Percentiles rank a stretch among this genome's conserved stretches.
phyloP scores from a whole-genome alignment of 495 filamentous ascomycete species.

The Penicillium dipodomyicola region DNA sequence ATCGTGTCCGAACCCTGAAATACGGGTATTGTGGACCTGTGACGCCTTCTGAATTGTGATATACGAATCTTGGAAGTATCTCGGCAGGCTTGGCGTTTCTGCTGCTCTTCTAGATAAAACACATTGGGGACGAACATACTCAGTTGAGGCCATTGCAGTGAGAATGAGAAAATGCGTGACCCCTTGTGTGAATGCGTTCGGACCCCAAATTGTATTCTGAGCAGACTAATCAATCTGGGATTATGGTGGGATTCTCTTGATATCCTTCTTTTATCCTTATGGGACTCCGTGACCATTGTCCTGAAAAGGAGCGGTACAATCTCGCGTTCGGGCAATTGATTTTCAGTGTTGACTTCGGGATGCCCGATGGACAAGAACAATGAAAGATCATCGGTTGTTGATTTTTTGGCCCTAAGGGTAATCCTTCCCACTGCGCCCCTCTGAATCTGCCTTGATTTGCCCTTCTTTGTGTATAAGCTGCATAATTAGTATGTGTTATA shows the following conservation, averaged over 20 bases:
- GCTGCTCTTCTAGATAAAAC: too few relatives aligned
- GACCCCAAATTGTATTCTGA: conserved; percentile 6
- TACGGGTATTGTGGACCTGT: not conserved
- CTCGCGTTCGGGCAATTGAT: conserved; percentile 3
- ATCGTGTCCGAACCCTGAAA: not conserved
- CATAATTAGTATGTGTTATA: not conserved
- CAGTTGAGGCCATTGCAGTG: not conserved
- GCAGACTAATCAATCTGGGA: conserved; percentile 4
- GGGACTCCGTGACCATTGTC: not conserved
- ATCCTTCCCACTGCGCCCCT: not conserved
- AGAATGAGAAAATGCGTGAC: not conserved
- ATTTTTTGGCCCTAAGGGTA: not conserved
- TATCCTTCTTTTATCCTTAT: not conserved
- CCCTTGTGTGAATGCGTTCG: conserved; percentile 1
- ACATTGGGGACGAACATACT: not conserved
- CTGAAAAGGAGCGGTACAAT: not conserved
- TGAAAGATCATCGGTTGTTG: not conserved
- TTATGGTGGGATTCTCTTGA: not conserved
- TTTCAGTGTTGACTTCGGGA: not conserved
- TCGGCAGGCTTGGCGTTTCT: not conserved
- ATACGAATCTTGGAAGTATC: not conserved
- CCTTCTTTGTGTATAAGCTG: not conserved
- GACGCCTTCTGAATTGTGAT: conserved; percentile 2
- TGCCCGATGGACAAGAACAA: not conserved
- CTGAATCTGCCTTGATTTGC: not conserved